These are phyloP conservation scores for Penicillium desertorum DNA, from an alignment of 495 filamentous ascomycete genomes.

Conservation along the genomic window DNA sequence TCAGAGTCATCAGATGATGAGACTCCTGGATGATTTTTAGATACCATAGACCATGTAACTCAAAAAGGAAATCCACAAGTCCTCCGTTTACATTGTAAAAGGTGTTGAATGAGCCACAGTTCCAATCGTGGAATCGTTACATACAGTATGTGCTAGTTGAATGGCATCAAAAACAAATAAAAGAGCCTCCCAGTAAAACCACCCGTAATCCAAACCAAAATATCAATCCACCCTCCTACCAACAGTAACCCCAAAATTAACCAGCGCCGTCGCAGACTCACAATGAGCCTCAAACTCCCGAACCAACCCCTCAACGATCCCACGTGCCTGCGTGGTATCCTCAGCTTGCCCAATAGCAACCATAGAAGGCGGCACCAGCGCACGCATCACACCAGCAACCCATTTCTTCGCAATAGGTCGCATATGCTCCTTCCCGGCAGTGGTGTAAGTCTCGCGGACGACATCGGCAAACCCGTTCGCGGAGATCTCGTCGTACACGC, in stretches of 20 bases:
- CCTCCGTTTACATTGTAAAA: too few relatives aligned
- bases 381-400: conserved; percentile 21
- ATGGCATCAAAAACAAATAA: not conserved
- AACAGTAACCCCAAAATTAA: conserved; percentile 25
- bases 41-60: too few relatives aligned
- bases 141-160: not conserved
- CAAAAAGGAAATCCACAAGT: too few relatives aligned
- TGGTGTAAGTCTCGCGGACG: conserved; percentile 15
- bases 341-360: conserved; percentile 18
- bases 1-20: too few relatives aligned
- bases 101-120: too few relatives aligned
- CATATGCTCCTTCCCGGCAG: conserved; percentile 17
- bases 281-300: conserved; percentile 20
- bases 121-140: too few relatives aligned
- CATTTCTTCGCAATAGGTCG: conserved; percentile 14
- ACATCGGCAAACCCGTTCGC: conserved; percentile 13
- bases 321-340: conserved; percentile 12
- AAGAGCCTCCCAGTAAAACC: not conserved
- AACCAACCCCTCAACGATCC: conserved; percentile 24
- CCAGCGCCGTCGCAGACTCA: conserved; percentile 15
- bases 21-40: too few relatives aligned
- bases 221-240: conserved; percentile 17
- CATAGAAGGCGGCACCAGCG: conserved; percentile 19
- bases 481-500: conserved; percentile 16
- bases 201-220: not conserved